phyloP scores from a whole-genome alignment of 768 basidiomycete genomes.

The Hysterangium stoloniferum region DNA sequence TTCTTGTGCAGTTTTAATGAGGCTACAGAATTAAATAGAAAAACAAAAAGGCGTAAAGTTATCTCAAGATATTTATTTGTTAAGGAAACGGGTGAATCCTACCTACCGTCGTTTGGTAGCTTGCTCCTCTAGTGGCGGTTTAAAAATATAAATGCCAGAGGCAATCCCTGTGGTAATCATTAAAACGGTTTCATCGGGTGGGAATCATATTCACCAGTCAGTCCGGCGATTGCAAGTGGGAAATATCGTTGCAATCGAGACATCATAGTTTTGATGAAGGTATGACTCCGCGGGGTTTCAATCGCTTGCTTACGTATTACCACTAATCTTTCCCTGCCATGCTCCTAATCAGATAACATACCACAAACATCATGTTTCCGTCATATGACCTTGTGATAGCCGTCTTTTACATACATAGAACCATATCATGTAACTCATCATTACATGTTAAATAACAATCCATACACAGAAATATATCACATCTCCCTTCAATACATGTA shows the following conservation, averaged over 20 bases:
- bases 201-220: constrained; percentile 38
- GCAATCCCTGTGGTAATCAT: constrained; percentile 42
- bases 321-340: too few species aligned
- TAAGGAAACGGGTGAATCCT: not conserved
- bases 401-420: too few species aligned
- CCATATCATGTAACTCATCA: too few species aligned
- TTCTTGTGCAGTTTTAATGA: not conserved
- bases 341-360: too few species aligned
- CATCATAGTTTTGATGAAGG: constrained; percentile 32
- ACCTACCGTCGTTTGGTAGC: not conserved
- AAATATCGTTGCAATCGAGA: constrained; percentile 33
- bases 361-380: too few species aligned
- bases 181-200: constrained; percentile 3
- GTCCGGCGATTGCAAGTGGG: constrained; percentile 48
- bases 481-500: too few species aligned
- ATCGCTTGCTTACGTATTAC: constrained; percentile 25
- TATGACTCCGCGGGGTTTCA: constrained; percentile 40
- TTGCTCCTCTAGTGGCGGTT: constrained; percentile 32
- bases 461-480: too few species aligned
- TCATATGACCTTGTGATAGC: too few species aligned
- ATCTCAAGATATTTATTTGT: not conserved
- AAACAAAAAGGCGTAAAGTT: not conserved
- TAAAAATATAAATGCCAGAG: constrained; percentile 63
- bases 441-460: too few species aligned
- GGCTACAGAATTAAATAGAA: not conserved